These are phyloP conservation scores for Xerocomus spinulosus DNA, from an alignment of 768 basidiomycete species.

Conservation along the genomic window DNA sequence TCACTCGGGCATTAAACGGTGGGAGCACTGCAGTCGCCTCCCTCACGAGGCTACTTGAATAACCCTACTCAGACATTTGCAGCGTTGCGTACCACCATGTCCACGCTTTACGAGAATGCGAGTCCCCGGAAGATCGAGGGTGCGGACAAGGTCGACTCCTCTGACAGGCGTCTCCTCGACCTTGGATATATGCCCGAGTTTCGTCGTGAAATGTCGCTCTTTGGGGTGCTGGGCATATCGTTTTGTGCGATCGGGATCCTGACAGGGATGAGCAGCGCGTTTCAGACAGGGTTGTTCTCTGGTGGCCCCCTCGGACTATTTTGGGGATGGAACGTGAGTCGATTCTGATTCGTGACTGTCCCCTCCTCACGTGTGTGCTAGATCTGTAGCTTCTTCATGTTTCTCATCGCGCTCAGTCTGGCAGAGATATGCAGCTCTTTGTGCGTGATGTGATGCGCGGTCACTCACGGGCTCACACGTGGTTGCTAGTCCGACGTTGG, in stretches of 20 bases:
- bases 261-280: constrained; percentile 57
- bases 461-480: constrained; percentile 1
- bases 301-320: constrained; percentile 56
- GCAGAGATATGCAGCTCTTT: constrained; percentile 59
- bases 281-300: constrained; percentile 55
- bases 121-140: constrained; percentile 15
- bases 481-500: constrained; percentile 46
- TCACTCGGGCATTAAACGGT: neutral
- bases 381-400: constrained; percentile 57
- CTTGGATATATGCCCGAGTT: constrained; percentile 55
- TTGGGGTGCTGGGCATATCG: constrained; percentile 55
- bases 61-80: too few species aligned
- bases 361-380: constrained; percentile 7
- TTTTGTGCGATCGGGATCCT: constrained; percentile 60
- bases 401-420: constrained; percentile 50
- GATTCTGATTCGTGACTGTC: neutral
- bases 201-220: constrained; percentile 55
- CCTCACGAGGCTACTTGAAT: neutral
- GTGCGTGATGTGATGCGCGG: constrained; percentile 27
- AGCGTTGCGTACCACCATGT: neutral
- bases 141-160: constrained; percentile 7
- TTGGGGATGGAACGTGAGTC: constrained; percentile 58
- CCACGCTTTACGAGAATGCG: neutral
- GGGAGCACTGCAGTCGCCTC: too few species aligned
- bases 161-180: constrained; percentile 43